These are phyloP conservation scores for Populus tomentosa DNA, from an alignment of 441 rosid species.

Conservation along the genomic window DNA sequence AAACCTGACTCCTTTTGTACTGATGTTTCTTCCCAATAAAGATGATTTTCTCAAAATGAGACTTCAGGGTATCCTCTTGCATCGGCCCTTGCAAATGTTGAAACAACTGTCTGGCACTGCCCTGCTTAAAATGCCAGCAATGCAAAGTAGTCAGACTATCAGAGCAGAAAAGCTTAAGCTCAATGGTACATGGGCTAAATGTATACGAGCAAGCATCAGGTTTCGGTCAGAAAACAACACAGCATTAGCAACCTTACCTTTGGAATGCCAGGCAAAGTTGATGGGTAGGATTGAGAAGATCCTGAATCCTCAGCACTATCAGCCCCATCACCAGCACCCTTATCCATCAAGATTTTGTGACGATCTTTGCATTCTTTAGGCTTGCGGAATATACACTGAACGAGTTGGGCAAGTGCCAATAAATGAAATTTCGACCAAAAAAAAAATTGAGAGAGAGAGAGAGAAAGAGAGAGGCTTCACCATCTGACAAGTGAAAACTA, in stretches of 20 bases:
- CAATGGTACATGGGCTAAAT: constrained; percentile 10
- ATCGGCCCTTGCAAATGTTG: constrained; percentile 97
- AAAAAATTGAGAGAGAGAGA: not conserved
- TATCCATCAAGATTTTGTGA: constrained; percentile 89
- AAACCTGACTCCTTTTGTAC: constrained; percentile 70
- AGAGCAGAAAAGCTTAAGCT: constrained; percentile 22
- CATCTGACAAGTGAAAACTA: not conserved
- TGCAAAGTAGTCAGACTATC: constrained; percentile 11
- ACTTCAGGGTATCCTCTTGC: constrained; percentile 93
- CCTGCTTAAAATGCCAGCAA: constrained; percentile 53
- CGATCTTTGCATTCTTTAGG: constrained; percentile 98
- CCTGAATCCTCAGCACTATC: constrained; percentile 99
- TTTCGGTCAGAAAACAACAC: not conserved
- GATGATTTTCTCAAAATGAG: constrained; percentile 95
- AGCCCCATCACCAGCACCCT: constrained; percentile 87
- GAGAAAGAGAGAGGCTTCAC: no score
- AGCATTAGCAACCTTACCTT: constrained; percentile 46
- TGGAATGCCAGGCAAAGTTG: constrained; percentile 99
- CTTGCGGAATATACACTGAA: constrained; percentile 88
- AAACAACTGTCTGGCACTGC: constrained; percentile 98
- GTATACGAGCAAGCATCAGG: constrained; percentile 11
- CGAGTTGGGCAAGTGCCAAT: constrained; percentile 16
- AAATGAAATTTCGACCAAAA: not conserved
- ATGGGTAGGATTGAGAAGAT: constrained; percentile 96
- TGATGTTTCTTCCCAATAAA: constrained; percentile 75